Percentiles rank a stretch among this genome's conserved stretches.
phyloP scores from a whole-genome alignment of 2,329 filamentous ascomycete species.

The Bisporella sp. region DNA sequence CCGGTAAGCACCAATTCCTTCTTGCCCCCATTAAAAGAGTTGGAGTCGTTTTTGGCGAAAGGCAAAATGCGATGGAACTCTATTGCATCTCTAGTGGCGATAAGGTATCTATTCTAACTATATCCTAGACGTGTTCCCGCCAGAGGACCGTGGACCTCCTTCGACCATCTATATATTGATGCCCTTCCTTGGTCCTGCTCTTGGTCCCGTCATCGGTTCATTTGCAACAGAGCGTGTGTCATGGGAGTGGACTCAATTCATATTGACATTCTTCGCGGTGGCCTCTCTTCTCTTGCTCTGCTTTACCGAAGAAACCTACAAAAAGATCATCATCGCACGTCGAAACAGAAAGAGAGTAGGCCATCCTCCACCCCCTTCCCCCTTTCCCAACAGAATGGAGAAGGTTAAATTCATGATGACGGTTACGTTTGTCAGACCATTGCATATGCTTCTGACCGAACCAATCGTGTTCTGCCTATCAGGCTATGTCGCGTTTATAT shows the following conservation, averaged over 20 bases:
- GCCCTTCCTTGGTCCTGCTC: constrained; percentile 45
- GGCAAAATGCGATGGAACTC: too few relatives aligned
- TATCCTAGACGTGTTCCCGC: constrained; percentile 30
- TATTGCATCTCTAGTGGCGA: too few relatives aligned
- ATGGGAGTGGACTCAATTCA: constrained; percentile 50
- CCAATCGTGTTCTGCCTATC: constrained; percentile 30
- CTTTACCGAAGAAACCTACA: constrained; percentile 34
- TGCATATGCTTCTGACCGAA: constrained; percentile 32
- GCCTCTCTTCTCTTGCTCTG: constrained; percentile 36
- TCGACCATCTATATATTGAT: constrained; percentile 41
- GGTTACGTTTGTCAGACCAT: constrained; percentile 29
- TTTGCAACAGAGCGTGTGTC: constrained; percentile 38
- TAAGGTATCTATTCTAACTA: too few relatives aligned
- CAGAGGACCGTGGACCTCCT: constrained; percentile 35
- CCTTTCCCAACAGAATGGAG: constrained; percentile 32
- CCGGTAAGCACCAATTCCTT: constrained; percentile 26
- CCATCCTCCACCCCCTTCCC: constrained; percentile 27
- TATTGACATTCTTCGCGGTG: constrained; percentile 39
- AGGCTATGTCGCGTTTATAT: constrained; percentile 30
- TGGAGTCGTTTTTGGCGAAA: too few relatives aligned
- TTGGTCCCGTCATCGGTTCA: constrained; percentile 28
- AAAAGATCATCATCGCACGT: constrained; percentile 20
- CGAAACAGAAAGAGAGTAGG: constrained; percentile 40
- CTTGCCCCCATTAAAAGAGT: too few relatives aligned
- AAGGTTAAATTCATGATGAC: constrained; percentile 34